Evolutionary conservation across 139 green algal genomes (phyloP).

Genomic region (Raphidocelis subcapitata): DNA sequence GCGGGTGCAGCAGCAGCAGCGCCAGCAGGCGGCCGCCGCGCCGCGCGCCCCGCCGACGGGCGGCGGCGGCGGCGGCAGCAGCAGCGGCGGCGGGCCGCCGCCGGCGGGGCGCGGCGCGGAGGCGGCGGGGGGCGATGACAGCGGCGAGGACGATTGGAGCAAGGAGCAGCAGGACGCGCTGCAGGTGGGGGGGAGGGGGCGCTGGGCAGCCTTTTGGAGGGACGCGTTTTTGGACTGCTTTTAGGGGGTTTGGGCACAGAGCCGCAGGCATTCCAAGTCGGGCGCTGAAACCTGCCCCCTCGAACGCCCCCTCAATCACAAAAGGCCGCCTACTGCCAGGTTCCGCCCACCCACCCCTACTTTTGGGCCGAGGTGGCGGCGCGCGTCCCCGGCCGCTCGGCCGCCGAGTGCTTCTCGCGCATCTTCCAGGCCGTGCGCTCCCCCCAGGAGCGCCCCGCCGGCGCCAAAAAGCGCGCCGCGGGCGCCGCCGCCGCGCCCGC

Average conservation of each 20-base stretch:
- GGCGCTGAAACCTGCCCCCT: background rate
- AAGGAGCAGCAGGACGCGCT: conserved; percentile 9
- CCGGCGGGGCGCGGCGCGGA: background rate
- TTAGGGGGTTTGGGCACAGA: background rate
- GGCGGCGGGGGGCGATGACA: background rate
- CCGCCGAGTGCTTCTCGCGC: conserved; percentile 41
- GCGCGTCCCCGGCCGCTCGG: conserved; percentile 33
- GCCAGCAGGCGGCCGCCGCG: conserved; percentile 18
- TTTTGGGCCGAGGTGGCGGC: conserved; percentile 53
- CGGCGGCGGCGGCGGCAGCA: background rate
- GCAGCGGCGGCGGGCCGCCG: background rate
- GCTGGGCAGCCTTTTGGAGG: too few species aligned
- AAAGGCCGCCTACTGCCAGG: conserved; percentile 22
- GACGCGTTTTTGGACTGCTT: background rate
- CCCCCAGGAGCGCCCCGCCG: background rate
- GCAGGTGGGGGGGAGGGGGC: background rate
- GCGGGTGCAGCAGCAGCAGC: background rate
- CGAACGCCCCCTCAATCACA: too few species aligned
- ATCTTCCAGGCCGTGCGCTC: conserved; percentile 29
- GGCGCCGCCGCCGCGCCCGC: too few species aligned
- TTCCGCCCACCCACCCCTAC: conserved; percentile 38
- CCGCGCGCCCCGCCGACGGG: background rate
- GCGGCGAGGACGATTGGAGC: conserved; percentile 1
- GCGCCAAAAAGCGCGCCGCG: too few species aligned
- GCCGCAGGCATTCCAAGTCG: background rate